These are phyloP conservation scores for Pluteus cervinus DNA, from an alignment of 768 basidiomycete genomes.

Conservation along the genomic window DNA sequence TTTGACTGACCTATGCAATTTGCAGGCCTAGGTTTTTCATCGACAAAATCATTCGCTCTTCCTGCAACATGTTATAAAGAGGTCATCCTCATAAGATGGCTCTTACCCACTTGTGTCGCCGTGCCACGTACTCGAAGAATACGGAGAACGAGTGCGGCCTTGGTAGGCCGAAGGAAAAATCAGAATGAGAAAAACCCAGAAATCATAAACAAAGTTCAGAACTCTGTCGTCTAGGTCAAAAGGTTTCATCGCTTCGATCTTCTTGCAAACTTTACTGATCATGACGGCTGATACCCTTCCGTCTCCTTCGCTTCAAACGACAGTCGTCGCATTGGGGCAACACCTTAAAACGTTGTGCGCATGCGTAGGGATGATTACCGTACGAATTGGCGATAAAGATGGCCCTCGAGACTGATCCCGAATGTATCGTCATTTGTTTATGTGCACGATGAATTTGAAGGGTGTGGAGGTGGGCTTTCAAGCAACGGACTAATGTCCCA, in stretches of 20 bases:
- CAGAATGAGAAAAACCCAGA: too few species aligned
- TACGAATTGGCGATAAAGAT: conserved; percentile 18
- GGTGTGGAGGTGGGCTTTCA: conserved; percentile 24
- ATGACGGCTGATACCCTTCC: conserved; percentile 20
- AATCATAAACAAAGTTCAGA: background rate
- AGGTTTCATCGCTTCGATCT: conserved; percentile 20
- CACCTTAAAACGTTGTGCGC: conserved; percentile 25
- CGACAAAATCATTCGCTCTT: too few species aligned
- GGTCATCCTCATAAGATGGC: too few species aligned
- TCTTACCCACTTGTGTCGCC: too few species aligned
- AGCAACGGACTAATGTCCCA: conserved; percentile 18
- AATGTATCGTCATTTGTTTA: conserved; percentile 23
- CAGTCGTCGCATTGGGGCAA: conserved; percentile 20
- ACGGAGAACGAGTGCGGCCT: conserved; percentile 15
- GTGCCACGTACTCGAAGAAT: too few species aligned
- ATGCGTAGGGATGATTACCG: conserved; percentile 16
- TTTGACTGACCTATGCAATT: too few species aligned
- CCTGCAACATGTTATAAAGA: too few species aligned
- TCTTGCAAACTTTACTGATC: conserved; percentile 20
- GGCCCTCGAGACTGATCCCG: conserved; percentile 19
- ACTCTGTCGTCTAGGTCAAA: conserved; percentile 12
- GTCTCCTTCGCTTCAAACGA: conserved; percentile 17
- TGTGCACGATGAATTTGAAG: conserved; percentile 25
- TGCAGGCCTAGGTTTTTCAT: too few species aligned
- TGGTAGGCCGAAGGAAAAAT: conserved; percentile 10